Base-by-base conservation (phyloP, 371 early-diverging fungal species). In the Lichtheimia corymbifera region DNA sequence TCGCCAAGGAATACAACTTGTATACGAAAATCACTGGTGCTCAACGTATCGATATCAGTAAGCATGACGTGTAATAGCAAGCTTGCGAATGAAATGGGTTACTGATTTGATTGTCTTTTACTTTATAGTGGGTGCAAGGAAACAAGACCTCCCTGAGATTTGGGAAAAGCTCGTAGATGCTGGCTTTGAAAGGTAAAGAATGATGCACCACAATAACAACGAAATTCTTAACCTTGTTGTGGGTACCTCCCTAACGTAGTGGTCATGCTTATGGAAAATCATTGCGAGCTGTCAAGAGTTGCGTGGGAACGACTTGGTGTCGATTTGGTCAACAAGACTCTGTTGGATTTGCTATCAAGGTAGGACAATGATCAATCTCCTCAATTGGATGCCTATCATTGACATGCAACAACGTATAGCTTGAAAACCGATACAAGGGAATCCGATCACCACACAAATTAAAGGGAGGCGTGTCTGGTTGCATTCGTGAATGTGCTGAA, bases 211-310 rank as follows among this genome's bases (percentile, higher is more conserved):
- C 18, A 61, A 72, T 20, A 58, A 75, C 15, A 79, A 77, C 13
- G 28, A 61, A 11, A 80, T 75, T 35, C 81, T 88, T 74, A 71
- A 77, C 53, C 59, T 65, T 7, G 64, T 80, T 24, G 61, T 82
- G 50, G 55, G 62, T 17, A 73, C 76, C 35, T 35, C 35, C 35
- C 11, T 35, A 35, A 35, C 35, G 79, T 63, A 80, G 83, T 59
- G 89, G 89, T 35, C 89, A 88, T 45, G 89, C 89, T 55, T 88
- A 88, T 53, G 89, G 89, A 30, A 88, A 88, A 65, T 71, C 87
- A 11, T 70, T 88, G n/a, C 82, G 89, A 55, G 88, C 88, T 13
- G 89, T 88, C 68, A 88, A 88, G 65, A 83, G 83, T 47, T 88
- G 89, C 66, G 89, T 88, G 28, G 89, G 89, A 15, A 77, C 83